Percentiles rank a stretch among this genome's conserved stretches.
phyloP scores from a whole-genome alignment of 2,329 filamentous ascomycete genomes.

The Hysterium pulicare region DNA sequence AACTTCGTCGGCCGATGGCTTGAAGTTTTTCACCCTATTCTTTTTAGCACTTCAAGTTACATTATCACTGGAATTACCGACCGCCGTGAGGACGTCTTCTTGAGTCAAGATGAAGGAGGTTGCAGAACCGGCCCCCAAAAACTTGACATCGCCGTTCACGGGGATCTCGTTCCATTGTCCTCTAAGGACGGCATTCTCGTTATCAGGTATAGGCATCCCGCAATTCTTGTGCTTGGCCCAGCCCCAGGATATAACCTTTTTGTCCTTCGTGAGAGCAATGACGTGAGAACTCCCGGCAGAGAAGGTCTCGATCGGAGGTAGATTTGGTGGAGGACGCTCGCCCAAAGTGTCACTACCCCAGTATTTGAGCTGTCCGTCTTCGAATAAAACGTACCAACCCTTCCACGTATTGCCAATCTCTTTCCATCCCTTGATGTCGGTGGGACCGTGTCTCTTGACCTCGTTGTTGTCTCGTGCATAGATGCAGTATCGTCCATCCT shows the following conservation, averaged over 20 bases:
- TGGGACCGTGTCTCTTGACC: conserved; percentile 43
- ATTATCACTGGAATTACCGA: too few relatives aligned
- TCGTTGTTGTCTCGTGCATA: conserved; percentile 58
- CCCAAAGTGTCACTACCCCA: conserved; percentile 88
- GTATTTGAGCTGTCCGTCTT: conserved; percentile 58
- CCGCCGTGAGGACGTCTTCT: too few relatives aligned
- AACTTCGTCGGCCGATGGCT: too few relatives aligned
- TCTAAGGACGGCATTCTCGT: conserved; percentile 58
- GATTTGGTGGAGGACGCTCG: conserved; percentile 63
- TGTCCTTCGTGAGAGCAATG: conserved; percentile 64
- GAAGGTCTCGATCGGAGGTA: conserved; percentile 61
- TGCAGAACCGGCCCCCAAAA: conserved; percentile 80
- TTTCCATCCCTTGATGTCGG: conserved; percentile 56
- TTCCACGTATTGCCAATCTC: conserved; percentile 80
- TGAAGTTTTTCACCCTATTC: too few relatives aligned
- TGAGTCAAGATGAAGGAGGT: conserved; percentile 72
- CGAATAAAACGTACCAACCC: conserved; percentile 66
- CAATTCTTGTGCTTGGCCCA: conserved; percentile 99
- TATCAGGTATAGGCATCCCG: conserved; percentile 56
- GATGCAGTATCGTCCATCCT: conserved; percentile 59
- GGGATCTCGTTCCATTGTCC: conserved; percentile 66
- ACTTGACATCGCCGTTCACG: conserved; percentile 51
- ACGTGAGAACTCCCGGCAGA: conserved; percentile 87
- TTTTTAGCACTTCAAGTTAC: too few relatives aligned
- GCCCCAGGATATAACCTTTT: conserved; percentile 78